Conservation (phyloP, 306 rosid genomes). For the Glycine tomentella region DNA sequence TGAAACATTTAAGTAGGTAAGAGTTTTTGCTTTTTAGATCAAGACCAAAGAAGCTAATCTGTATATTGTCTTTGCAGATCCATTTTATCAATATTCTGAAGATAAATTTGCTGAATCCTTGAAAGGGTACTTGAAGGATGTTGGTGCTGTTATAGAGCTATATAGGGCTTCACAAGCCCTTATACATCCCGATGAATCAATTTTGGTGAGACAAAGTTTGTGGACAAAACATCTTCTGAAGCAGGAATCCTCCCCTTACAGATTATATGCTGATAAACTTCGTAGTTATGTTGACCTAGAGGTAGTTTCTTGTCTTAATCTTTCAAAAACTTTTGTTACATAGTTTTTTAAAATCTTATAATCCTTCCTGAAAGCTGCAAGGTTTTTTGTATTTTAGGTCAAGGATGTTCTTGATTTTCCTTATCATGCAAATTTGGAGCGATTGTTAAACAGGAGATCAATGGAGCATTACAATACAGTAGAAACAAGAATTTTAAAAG, state of each 20-base stretch:
- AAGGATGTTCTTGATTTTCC: constrained; percentile 69
- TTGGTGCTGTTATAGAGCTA: constrained; percentile 66
- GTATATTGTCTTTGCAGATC: constrained; percentile 58
- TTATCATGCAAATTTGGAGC: constrained; percentile 65
- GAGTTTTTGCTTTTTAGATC: neutral
- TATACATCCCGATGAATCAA: constrained; percentile 66
- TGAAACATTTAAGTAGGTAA: constrained; percentile 6
- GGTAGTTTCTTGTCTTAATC: constrained; percentile 53
- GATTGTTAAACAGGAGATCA: constrained; percentile 64
- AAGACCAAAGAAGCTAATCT: constrained; percentile 25
- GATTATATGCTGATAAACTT: constrained; percentile 42
- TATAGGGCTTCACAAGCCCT: constrained; percentile 75
- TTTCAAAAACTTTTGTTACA: neutral
- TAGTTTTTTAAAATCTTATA: constrained; percentile 9
- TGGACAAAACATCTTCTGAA: constrained; percentile 69
- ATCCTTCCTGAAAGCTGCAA: constrained; percentile 23
- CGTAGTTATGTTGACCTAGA: constrained; percentile 54
- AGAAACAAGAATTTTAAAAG: constrained; percentile 67
- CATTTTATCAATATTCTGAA: constrained; percentile 67
- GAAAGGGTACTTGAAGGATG: constrained; percentile 80
- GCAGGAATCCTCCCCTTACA: constrained; percentile 45
- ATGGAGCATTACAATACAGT: constrained; percentile 64
- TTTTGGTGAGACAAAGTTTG: constrained; percentile 60
- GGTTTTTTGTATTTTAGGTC: constrained; percentile 55
- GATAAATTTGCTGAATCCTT: constrained; percentile 65